Evolutionary conservation across 2,329 filamentous ascomycete genomes (phyloP), one percentile per base, ranked within the genome.

Genomic region (Scopulariopsis brevicaulis): DNA sequence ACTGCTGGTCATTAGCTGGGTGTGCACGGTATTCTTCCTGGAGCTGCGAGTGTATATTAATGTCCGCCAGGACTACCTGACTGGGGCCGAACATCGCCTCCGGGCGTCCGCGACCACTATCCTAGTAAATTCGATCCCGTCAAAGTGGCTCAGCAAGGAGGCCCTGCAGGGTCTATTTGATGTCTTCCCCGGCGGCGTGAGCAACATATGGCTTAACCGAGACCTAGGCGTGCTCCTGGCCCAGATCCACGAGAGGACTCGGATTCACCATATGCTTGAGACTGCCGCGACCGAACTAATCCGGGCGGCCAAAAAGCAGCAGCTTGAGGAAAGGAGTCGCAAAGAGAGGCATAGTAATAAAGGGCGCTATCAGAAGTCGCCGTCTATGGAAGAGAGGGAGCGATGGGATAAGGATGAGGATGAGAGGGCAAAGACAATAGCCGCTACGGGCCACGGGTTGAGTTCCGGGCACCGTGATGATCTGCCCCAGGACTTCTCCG

Each of bases 41-140:
- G n/a, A n/a, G n/a, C n/a, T n/a, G n/a, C n/a, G n/a, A n/a, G n/a
- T n/a, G n/a, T n/a, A n/a, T n/a, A n/a, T n/a, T n/a, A n/a, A n/a
- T n/a, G n/a, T n/a, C n/a, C n/a, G n/a, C 62, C 94, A 99, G 71
- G 90, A 95, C 57, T 96, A 95, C 65, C 77, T 99, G 59, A 97
- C 94, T 0, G 94, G 91, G 58, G 93, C 94, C 2, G 90, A 97
- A 70, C 94, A 99, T 71, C 89, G 94, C 22, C 80, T 99, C n/a
- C 84, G 90, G 53, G 94, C 94, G n/a, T 97, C 93, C 18, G 93
- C 94, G 1, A 99, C 93, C 6, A 99, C 94, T 0, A 93, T 99
- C 53, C 79, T 99, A 6, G 91, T 99, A 56, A 94, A 87, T 62
- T 87, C 87, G 12, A 96, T 99, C 56, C 94, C 94, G 1, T 77